Base-by-base conservation (phyloP, 2,329 filamentous ascomycete species). In the Monosporascus sp. region DNA sequence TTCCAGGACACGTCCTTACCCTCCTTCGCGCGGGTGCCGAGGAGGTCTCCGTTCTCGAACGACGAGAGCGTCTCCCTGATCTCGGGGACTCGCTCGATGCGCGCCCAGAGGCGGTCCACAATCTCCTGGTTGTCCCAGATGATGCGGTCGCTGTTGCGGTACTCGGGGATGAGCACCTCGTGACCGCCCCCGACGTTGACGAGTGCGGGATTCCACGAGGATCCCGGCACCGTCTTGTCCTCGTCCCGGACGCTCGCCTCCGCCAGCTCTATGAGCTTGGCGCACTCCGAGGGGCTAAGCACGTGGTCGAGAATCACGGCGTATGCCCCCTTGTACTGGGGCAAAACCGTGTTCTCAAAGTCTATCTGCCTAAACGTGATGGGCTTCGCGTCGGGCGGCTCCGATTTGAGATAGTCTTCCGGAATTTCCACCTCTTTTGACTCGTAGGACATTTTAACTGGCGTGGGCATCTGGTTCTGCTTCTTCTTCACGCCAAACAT, bases 61-160 rank as follows among this genome's bases (percentile, higher is more conserved):
- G 63, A 60, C 1, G 61, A 67, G 24, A 83, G 59, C 49, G 70
- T 60, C 37, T 76, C 71, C 17, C 57, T 59, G 35, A 83, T 59
- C 1, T 74, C 74, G 2, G 73, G 67, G 9, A 73, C 65, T 48
- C 65, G 58, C 60, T 66, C 48, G 66, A 86, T 79, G 9, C 89
- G 78, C 41, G 71, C 74, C 78, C 87, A 86, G 0, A 94, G 62
- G 22, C 81, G 79, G 24, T 80, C 76, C 0, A 82, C 85, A 1
- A 93, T 59, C 1, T 80, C 79, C 48, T 77, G 73, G 15, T 79
- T 71, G 63, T 94, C 88, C 80, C 85, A 89, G 60, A 94, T 86
- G 58, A 93, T 89, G 3, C 89, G 79, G n/a, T 86, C 86, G 62
- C 86, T 86, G 56, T 88, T 85, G 17, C 89, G 78, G 48, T 82